Evolutionary conservation across 495 filamentous ascomycete species (phyloP).

Genomic region (Hypoxylon lenormandii): DNA sequence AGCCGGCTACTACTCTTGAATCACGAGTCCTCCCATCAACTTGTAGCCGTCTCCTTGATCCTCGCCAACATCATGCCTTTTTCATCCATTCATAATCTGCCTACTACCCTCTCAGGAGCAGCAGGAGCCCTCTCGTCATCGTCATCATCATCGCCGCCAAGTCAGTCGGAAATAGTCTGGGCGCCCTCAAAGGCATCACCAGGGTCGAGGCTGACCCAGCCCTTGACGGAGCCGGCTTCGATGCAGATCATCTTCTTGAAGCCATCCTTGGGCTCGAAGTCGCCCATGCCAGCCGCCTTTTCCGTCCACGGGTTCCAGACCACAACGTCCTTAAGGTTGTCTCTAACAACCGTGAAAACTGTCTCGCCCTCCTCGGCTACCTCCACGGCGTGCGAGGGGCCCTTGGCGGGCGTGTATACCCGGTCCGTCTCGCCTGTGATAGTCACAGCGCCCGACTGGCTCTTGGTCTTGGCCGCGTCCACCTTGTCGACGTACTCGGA

Average conservation of each 20-base stretch:
- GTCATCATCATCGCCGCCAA: slow-evolving; percentile 1
- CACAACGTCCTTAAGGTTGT: slow-evolving; percentile 85
- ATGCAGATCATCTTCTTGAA: slow-evolving; percentile 94
- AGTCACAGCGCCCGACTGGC: slow-evolving; percentile 65
- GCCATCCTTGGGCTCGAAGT: slow-evolving; percentile 89
- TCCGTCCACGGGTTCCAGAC: slow-evolving; percentile 98
- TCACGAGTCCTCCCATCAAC: no score
- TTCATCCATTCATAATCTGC: slow-evolving; percentile 30
- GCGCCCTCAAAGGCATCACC: slow-evolving; percentile 92
- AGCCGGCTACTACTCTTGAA: no score
- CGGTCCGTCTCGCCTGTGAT: slow-evolving; percentile 85
- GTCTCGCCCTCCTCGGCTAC: slow-evolving; percentile 71
- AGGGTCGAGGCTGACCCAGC: slow-evolving; percentile 84
- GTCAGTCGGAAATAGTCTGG: slow-evolving; percentile 71
- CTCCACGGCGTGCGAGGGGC: slow-evolving; percentile 68
- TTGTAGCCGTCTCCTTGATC: no score
- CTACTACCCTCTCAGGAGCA: background rate
- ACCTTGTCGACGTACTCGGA: slow-evolving; percentile 86
- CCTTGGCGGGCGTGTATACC: slow-evolving; percentile 70
- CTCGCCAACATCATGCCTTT: background rate
- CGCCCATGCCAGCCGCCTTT: slow-evolving; percentile 81
- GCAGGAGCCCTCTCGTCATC: background rate
- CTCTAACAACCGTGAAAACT: slow-evolving; percentile 77
- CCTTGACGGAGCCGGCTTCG: slow-evolving; percentile 84
- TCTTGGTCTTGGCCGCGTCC: slow-evolving; percentile 67